These are phyloP conservation scores for Serendipita sp. DNA, from an alignment of 768 basidiomycete species.

Conservation along the genomic window DNA sequence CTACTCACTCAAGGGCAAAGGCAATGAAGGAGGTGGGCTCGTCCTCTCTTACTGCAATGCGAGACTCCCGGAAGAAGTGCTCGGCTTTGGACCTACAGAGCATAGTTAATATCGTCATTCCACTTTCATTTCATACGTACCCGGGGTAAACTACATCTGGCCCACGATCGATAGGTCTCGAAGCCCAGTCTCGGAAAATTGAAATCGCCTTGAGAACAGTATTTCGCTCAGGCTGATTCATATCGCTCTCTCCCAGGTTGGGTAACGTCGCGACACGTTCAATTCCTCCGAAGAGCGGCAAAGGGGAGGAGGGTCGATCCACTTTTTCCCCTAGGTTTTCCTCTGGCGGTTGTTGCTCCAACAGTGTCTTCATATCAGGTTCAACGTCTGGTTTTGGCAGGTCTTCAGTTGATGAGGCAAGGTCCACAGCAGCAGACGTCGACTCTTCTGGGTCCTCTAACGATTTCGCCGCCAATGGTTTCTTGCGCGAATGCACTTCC, in stretches of 20 bases:
- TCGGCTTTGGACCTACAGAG: conserved; percentile 23
- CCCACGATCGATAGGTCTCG: not conserved
- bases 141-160: not conserved
- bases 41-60: conserved; percentile 88
- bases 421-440: not conserved
- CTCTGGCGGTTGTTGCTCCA: not conserved
- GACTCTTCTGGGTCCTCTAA: not conserved
- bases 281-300: not conserved
- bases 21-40: conserved; percentile 98
- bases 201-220: not conserved
- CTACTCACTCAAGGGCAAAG: conserved; percentile 65
- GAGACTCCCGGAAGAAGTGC: conserved; percentile 86
- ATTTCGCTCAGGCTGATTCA: not conserved
- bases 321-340: not conserved
- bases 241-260: not conserved
- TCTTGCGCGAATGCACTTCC: conserved; percentile 16
- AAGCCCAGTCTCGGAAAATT: conserved; percentile 2
- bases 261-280: not conserved
- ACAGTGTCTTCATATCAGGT: not conserved
- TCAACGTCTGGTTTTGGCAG: not conserved
- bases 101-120: not conserved
- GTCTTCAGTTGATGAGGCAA: not conserved
- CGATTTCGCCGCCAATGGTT: conserved; percentile 10
- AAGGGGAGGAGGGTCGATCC: not conserved
- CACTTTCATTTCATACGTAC: not conserved